A percentile compares a stretch with the other conserved stretches of the same genome.
Conservation (phyloP, 2,329 filamentous ascomycete genomes). For the Ceratocystis albifundus region DNA sequence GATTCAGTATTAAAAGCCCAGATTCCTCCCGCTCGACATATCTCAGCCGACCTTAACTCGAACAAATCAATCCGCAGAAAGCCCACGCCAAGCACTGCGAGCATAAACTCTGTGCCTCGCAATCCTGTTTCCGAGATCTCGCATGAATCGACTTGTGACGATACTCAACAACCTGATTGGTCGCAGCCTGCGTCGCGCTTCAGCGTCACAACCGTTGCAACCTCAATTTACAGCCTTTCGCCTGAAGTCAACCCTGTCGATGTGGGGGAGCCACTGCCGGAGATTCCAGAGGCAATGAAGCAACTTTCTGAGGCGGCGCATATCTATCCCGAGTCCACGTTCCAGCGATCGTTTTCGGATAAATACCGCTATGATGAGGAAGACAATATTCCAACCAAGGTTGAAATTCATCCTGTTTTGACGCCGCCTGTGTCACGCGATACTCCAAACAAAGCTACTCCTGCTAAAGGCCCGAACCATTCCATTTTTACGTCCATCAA, state of each 20-base stretch:
- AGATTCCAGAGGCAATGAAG: slow-evolving; percentile 28
- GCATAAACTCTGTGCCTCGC: not conserved
- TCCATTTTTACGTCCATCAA: slow-evolving; percentile 6
- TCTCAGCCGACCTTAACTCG: slow-evolving; percentile 13
- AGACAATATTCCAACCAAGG: slow-evolving; percentile 15
- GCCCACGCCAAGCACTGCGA: slow-evolving; percentile 31
- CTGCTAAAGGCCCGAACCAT: not conserved
- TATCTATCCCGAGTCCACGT: slow-evolving; percentile 7
- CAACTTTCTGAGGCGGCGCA: slow-evolving; percentile 23
- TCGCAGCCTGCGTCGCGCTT: slow-evolving; percentile 49
- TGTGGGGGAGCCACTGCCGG: slow-evolving; percentile 32
- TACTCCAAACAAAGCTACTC: slow-evolving; percentile 8
- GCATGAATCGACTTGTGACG: slow-evolving; percentile 23
- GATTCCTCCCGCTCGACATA: slow-evolving; percentile 13
- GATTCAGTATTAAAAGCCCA: slow-evolving; percentile 13
- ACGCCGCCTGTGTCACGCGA: slow-evolving; percentile 14
- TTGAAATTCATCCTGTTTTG: slow-evolving; percentile 18
- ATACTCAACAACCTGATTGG: slow-evolving; percentile 29
- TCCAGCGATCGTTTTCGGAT: not conserved
- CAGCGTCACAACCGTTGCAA: slow-evolving; percentile 51
- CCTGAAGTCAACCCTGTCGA: slow-evolving; percentile 33
- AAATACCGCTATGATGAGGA: not conserved
- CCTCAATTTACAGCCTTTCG: slow-evolving; percentile 37
- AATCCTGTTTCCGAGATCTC: slow-evolving; percentile 4
- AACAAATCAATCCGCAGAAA: slow-evolving; percentile 38